Base-by-base conservation (phyloP, 2,329 filamentous ascomycete genomes). In the Sporothrix globosa region DNA sequence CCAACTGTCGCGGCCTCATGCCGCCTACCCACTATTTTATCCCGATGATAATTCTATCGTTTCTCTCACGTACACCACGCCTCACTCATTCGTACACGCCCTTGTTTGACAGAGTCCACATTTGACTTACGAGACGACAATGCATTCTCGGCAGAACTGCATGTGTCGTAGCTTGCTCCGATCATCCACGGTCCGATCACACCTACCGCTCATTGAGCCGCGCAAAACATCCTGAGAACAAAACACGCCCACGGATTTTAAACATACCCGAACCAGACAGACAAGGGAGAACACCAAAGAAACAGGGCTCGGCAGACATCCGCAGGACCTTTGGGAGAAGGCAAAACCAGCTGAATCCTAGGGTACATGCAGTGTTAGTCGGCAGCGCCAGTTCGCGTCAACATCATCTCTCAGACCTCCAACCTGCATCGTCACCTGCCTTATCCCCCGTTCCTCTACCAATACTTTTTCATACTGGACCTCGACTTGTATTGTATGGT, bases 121-220 rank as follows among this genome's bases (percentile, higher is more conserved):
- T 41, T 63, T 14, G 21, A 5, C 21, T 48, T 44, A 11, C 30
- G 67, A 46, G 53, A 60, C 44, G 67, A 34, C 24, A 48, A 60
- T 69, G 53, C 54, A n/a, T 30, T 69, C 41, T 60, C 53, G 41
- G 53, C 67, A 60, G 52, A 68, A 58, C 52, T 68, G 52, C 41
- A 58, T 24, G 21, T n/a, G 41, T 30, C 52, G 52, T 58, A 30
- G 52, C 34, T 17, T 58, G 34, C 52, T 46, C 21, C 39, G 66
- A 46, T 44, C 52, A 46, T 44, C 39, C 66, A 41, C n/a, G 34
- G 34, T 39, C 52, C 46, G 52, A 68, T 58, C 53, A 48, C 53
- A 39, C 24, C 6, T 19, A 39, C 41, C 14, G 34, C 52, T 67
- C 30, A 39, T 56, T 17, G 24, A 52, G 63, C 63, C 27, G 48